Evolutionary conservation across 257 asterid genomes (phyloP).

Genomic region (Nicotiana noctiflora): DNA sequence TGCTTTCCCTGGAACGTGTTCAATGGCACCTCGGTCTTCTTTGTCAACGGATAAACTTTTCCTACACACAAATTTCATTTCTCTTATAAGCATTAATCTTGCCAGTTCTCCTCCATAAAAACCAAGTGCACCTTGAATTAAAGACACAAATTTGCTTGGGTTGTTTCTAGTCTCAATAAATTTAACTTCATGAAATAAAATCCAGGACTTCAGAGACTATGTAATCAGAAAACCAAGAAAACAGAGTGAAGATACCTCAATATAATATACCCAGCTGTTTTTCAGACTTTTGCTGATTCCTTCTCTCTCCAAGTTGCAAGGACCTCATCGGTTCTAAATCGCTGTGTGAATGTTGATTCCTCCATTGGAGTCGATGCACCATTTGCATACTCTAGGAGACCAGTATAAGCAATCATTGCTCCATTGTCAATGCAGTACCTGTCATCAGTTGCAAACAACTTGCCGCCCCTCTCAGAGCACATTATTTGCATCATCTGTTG

Average conservation of each 20-base stretch:
- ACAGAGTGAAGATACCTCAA: neutral
- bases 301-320: constrained; percentile 84
- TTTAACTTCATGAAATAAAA: neutral
- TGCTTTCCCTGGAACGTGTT: too few species aligned
- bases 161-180: neutral
- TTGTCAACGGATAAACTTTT: neutral
- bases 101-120: neutral
- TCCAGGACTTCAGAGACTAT: neutral
- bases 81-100: neutral
- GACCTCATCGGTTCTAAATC: constrained; percentile 95
- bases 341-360: constrained; percentile 83
- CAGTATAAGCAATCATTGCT: constrained; percentile 98
- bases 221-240: neutral
- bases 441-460: constrained; percentile 78
- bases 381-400: constrained; percentile 76
- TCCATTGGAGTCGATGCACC: constrained; percentile 64
- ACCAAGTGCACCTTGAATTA: neutral
- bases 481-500: constrained; percentile 92
- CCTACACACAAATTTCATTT: neutral
- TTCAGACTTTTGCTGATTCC: constrained; percentile 33
- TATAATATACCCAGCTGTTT: neutral
- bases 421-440: constrained; percentile 92
- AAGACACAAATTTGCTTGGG: neutral
- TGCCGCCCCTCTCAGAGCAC: constrained; percentile 94
- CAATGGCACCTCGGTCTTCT: neutral